Base-by-base conservation (phyloP, 2,329 filamentous ascomycete genomes). In the Penicillium sp. region DNA sequence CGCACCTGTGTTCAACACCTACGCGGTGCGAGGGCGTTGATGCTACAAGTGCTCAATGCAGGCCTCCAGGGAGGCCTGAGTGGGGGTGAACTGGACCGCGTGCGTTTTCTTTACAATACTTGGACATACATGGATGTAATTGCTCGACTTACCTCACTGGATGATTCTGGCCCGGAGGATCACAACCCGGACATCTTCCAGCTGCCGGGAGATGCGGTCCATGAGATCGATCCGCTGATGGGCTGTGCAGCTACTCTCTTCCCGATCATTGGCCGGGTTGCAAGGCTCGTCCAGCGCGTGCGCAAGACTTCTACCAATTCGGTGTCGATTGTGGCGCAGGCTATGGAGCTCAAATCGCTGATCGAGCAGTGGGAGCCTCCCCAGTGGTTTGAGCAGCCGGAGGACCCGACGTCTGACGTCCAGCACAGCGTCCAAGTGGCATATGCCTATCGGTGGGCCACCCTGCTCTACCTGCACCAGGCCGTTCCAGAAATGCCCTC, bases 41-140 rank as follows among this genome's bases (percentile, higher is more conserved):
- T 86, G 39, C 75, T 78, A 36, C 76, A 78, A 53, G 78, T 80
- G 4, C 62, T 85, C 16, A 62, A 67, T 40, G 63, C 72, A 51
- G 65, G 62, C 5, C 50, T 58, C 3, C 63, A 63, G 34, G 53
- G 57, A 4, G 57, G 52, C 4, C 41, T 70, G 20, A 57, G 54
- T n/a, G 74, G 72, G 3, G 60, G 71, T 16, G 75, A 79, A 30
- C 59, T 78, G 9, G 66, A 71, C 26, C 69, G 80, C 6, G 65
- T 86, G 16, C 78, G 78, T 39, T 86, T 86, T 51, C 68, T 87
- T 13, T 83, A 80, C 64, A 86, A 85, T 55, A 80, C 79, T 3
- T 86, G 81, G 79, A 74, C 86, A 6, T 87, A 86, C 54, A 83
- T 86, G 76, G 81, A 86, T 57, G 83, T 86, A 18, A 81, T 86